Evolutionary conservation across 495 filamentous ascomycete genomes (phyloP), one percentile per base, ranked within the genome.

Genomic region (Xylaria longipes): DNA sequence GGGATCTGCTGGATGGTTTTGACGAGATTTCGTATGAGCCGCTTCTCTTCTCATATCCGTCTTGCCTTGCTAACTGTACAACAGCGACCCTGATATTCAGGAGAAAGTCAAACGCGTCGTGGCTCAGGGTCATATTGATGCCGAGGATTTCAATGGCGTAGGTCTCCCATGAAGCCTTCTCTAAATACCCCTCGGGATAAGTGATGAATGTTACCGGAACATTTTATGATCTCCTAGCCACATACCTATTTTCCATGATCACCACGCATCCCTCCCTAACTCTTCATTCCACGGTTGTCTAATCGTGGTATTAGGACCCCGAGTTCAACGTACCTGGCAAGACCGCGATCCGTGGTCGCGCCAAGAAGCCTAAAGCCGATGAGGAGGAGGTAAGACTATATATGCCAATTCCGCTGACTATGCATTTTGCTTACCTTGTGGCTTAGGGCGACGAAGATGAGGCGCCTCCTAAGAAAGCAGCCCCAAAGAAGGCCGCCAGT

Each of bases 111-210:
- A 79, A 66, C 82, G 82, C 33, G 92, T 89, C 20, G 65, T 97
- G 11, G 85, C 84, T 33, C 84, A 91, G 72, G 93, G 92, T 11
- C 91, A 94, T 74, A 89, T 97, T 68, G 88, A 89, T 71, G 87
- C 92, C 65, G 90, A 90, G 43, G 93, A 94, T 63, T 96, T 93
- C 90, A 90, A 87, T 6, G 91, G 92, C 0, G 93, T 95, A 85
- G 82, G 91, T 78, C 61, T 58, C 69, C 29, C 9, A 0, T 43
- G n/a, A 29, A 56, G 25, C 39, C 54, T 62, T 5, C 43, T 29
- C 14, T 68, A 25, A 22, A n/a, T 33, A 39, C 27, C 15, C 17
- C 35, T 2, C 3, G 9, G 39, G 17, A 46, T 0, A 37, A 50
- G 37, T 17, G 45, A 20, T 65, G 64, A 39, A n/a, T 25, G 33